Evolutionary conservation across 2,329 filamentous ascomycete genomes (phyloP).

Genomic region (Coniochaeta sp.): DNA sequence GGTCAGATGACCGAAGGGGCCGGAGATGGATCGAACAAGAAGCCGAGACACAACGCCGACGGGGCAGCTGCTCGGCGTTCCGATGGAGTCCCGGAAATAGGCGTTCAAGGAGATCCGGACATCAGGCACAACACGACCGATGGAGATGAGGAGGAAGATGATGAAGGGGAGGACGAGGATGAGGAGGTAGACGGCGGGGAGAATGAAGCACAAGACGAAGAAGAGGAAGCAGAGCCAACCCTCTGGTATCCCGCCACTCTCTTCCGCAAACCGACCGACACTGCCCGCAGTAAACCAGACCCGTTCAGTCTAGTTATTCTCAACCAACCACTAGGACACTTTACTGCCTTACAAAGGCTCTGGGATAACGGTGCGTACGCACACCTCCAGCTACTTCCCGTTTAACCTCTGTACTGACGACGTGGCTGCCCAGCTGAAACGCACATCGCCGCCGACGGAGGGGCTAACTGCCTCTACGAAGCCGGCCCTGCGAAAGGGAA

Average conservation of each 20-base stretch:
- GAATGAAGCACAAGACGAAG: no score
- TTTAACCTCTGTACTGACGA: not conserved
- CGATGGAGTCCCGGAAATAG: no score
- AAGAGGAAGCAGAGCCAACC: not conserved
- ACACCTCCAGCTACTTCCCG: not conserved
- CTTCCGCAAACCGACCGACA: not conserved
- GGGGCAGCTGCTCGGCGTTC: no score
- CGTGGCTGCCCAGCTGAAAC: slow-evolving; percentile 18
- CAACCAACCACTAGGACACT: slow-evolving; percentile 42
- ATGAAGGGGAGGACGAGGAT: no score
- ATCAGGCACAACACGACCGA: no score
- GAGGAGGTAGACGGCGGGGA: no score
- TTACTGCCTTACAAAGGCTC: slow-evolving; percentile 39
- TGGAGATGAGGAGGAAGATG: no score
- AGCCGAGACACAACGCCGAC: not conserved
- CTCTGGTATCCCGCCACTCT: not conserved
- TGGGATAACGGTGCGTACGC: slow-evolving; percentile 38
- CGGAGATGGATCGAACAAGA: no score
- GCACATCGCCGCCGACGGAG: slow-evolving; percentile 82
- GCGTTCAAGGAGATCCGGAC: no score
- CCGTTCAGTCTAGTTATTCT: slow-evolving; percentile 38
- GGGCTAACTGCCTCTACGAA: slow-evolving; percentile 67
- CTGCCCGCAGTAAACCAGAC: slow-evolving; percentile 9
- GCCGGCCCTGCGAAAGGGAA: slow-evolving; percentile 17
- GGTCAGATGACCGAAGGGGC: no score